Conservation (phyloP, 2,329 filamentous ascomycete species). For the Leptographium procerum region DNA sequence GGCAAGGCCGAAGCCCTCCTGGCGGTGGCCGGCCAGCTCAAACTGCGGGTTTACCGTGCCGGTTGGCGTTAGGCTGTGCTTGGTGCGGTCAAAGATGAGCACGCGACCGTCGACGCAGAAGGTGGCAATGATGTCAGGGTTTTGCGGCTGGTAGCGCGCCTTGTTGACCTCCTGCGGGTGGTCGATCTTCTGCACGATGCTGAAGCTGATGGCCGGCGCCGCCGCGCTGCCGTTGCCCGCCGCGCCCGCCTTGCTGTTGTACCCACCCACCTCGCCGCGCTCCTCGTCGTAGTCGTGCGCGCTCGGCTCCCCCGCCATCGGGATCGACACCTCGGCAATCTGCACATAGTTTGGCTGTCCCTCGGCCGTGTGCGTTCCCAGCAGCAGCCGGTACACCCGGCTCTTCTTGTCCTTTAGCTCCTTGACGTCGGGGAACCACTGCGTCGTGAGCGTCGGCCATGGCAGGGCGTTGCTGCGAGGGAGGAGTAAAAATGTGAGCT, state of each 20-base stretch:
- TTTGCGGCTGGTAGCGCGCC: constrained; percentile 93
- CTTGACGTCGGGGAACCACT: constrained; percentile 96
- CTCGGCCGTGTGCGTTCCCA: constrained; percentile 89
- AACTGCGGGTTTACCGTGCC: constrained; percentile 71
- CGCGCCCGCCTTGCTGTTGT: constrained; percentile 49
- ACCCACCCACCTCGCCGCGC: constrained; percentile 84
- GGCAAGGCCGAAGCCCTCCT: constrained; percentile 83
- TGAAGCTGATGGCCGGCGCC: constrained; percentile 65
- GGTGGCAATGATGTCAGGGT: constrained; percentile 91
- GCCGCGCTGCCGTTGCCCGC: constrained; percentile 15
- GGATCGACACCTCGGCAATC: constrained; percentile 87
- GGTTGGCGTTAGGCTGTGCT: constrained; percentile 70
- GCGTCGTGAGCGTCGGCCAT: constrained; percentile 93
- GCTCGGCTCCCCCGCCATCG: constrained; percentile 64
- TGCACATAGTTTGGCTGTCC: constrained; percentile 83
- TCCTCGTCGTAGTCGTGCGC: constrained; percentile 83
- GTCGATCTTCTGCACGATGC: constrained; percentile 89
- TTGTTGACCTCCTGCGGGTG: constrained; percentile 98
- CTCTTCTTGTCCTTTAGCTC: constrained; percentile 78
- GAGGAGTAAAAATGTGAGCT: too few relatives aligned
- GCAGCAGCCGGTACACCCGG: constrained; percentile 75
- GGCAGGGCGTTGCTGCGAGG: constrained; percentile 69
- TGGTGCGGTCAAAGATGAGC: constrained; percentile 90
- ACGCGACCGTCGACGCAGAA: constrained; percentile 80
- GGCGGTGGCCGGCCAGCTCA: constrained; percentile 71